Evolutionary conservation across 352 stramenopile species (phyloP), one percentile per base, ranked within the genome.

Genomic region (Phytopythium oedochilum): DNA sequence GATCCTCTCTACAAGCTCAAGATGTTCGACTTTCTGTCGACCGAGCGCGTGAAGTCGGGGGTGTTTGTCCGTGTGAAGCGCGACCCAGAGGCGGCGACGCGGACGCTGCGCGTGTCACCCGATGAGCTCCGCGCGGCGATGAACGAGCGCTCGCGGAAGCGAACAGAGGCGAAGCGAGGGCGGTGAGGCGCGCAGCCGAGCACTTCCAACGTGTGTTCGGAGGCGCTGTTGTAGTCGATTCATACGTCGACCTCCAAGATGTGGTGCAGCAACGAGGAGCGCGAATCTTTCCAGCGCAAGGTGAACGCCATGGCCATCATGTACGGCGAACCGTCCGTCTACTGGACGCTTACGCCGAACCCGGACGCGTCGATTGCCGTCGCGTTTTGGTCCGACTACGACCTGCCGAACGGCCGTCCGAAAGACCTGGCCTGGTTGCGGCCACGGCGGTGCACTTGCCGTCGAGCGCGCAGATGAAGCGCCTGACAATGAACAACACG

Each of bases 321-420:
- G 28, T 64, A 53, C 29, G 56, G 53, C 1, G 45, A 58, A 26
- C 63, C 59, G 5, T 67, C 63, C 0, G 22, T 71, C 0, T 71
- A 67, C 22, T 71, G 63, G 63, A 71, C 59, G 29, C n/a, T 67
- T 10, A 71, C 63, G 1, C 63, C 63, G 17, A 71, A 71, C 22
- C 63, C 63, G 4, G 63, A 71, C 38, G 52, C 34, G 11, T 68
- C 55, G 2, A 48, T 71, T 2, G 38, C 53, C 4, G 57, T 49
- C 31, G 59, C 59, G 2, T 71, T 64, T 32, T 71, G 63, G 63
- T 61, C 55, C 2, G 55, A 47, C 5, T 36, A 22, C 1, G 25
- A 57, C 5, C 40, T 71, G 10, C 55, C 59, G 10, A 29, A 25
- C n/a, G 59, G 40, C 5, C 46, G 56, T 1, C 63, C 63, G 0